Base-by-base conservation (phyloP, 257 asterid genomes). In the Plantago ovata region DNA sequence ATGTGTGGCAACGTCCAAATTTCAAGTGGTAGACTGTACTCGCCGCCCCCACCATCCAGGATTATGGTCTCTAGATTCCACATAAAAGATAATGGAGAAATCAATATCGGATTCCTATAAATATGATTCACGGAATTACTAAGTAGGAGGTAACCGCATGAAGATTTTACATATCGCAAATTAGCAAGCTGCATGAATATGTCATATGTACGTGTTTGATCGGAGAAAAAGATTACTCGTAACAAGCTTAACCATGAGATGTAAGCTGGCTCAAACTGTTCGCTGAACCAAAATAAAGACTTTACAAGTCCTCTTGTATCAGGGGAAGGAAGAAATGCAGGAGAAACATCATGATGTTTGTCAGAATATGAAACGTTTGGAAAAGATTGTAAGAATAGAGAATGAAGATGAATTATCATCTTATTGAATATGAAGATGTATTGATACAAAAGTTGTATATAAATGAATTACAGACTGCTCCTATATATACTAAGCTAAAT, bases 1-100 rank as follows among this genome's bases (percentile, higher is more conserved):
- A 66, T 24, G 11, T 39, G 60, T 28, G 39, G 39, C 72, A 66
- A 21, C n/a, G 21, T 19, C 72, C 68, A 68, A 21, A 68, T 48
- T 22, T 38, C 62, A 57, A 46, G 42, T 22, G 15, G 19, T 13
- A 51, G 1, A 11, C 7, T 9, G 16, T 15, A 7, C 13, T 4
- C 18, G 9, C 23, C 24, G 16, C 5, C 4, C 9, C 9, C 63
- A 47, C 20, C 39, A 4, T 32, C 6, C 10, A 65, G 13, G 13
- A 59, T 23, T 10, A 60, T 36, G 1, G 18, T 52, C 48, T 60
- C 13, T 22, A 67, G 61, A 38, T 56, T 6, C 44, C 21, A n/a
- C 7, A 67, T 19, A n/a, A 7, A 8, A 13, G 65, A 52, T 24
- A 66, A 9, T 20, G 18, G 12, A 6, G 23, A 38, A 18, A 65